Conservation (phyloP, 768 basidiomycete species). For the Boletus coccyginus region DNA sequence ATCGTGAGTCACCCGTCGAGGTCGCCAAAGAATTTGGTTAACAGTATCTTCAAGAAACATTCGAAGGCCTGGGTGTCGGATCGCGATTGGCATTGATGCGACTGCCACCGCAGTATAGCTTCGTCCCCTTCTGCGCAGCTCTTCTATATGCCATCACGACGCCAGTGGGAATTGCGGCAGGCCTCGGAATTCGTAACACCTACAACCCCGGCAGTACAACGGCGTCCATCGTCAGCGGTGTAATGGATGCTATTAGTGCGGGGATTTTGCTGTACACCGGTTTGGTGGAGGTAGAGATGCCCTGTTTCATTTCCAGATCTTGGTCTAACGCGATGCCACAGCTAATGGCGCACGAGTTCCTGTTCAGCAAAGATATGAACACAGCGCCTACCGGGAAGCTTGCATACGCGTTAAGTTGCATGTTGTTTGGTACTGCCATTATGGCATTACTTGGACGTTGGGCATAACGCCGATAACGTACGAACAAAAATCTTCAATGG, state of each 20-base stretch:
- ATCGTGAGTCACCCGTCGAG: constrained; percentile 61
- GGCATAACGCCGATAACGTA: constrained; percentile 50
- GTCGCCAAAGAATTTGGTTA: neutral
- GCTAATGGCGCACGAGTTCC: constrained; percentile 92
- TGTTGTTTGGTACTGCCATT: constrained; percentile 79
- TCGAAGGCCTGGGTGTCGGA: constrained; percentile 93
- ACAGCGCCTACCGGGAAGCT: constrained; percentile 61
- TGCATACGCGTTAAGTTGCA: constrained; percentile 70
- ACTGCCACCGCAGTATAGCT: constrained; percentile 52
- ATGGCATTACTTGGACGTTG: constrained; percentile 91
- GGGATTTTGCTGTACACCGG: constrained; percentile 90
- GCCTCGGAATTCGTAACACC: constrained; percentile 67
- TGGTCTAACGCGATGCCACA: constrained; percentile 25
- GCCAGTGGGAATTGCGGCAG: constrained; percentile 84
- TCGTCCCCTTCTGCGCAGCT: constrained; percentile 58
- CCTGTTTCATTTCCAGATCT: neutral
- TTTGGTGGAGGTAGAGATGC: constrained; percentile 63
- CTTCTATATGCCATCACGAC: constrained; percentile 74
- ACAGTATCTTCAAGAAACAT: constrained; percentile 58
- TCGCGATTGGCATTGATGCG: constrained; percentile 80
- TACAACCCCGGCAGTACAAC: constrained; percentile 81
- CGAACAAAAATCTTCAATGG: neutral
- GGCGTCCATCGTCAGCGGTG: constrained; percentile 79
- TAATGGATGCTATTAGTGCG: constrained; percentile 80
- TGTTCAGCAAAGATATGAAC: constrained; percentile 87